phyloP scores from a whole-genome alignment of 768 basidiomycete genomes.

The Mycena floridula region DNA sequence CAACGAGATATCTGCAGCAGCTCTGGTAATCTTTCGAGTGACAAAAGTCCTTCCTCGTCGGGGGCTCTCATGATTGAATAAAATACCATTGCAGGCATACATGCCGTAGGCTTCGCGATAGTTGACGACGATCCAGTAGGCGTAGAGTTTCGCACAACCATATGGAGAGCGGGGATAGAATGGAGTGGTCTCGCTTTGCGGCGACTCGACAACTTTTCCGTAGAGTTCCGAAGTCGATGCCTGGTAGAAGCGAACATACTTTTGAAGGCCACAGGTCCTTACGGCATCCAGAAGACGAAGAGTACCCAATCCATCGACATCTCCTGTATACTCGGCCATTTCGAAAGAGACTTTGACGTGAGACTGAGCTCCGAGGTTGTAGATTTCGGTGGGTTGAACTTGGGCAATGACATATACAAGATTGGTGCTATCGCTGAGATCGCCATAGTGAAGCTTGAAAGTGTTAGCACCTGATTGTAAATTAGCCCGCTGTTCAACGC shows the following conservation, averaged over 20 bases:
- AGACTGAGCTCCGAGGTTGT: constrained; percentile 96
- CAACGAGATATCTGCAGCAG: constrained; percentile 85
- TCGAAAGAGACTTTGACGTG: constrained; percentile 99
- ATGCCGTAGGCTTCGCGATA: constrained; percentile 95
- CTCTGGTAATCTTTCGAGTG: constrained; percentile 89
- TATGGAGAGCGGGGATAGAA: constrained; percentile 99
- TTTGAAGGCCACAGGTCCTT: constrained; percentile 90
- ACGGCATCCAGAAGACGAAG: constrained; percentile 94
- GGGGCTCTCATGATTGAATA: constrained; percentile 98
- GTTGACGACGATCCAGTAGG: constrained; percentile 87
- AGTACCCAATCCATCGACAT: constrained; percentile 93
- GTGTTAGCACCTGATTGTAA: constrained; percentile 52
- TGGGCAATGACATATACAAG: constrained; percentile 94
- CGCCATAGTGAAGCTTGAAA: constrained; percentile 86
- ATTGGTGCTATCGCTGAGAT: constrained; percentile 94
- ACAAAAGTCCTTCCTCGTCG: constrained; percentile 93
- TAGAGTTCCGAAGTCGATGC: constrained; percentile 97
- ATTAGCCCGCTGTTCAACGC: not conserved
- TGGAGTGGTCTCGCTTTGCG: constrained; percentile 92
- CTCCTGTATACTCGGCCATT: constrained; percentile 98
- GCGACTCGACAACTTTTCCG: constrained; percentile 93
- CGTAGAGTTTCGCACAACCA: constrained; percentile 92
- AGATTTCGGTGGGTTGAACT: constrained; percentile 93
- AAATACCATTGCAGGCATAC: constrained; percentile 94
- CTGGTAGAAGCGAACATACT: constrained; percentile 93